Evolutionary conservation across 441 rosid genomes (phyloP), one percentile per base, ranked within the genome.

Genomic region (Lepidium campestre): DNA sequence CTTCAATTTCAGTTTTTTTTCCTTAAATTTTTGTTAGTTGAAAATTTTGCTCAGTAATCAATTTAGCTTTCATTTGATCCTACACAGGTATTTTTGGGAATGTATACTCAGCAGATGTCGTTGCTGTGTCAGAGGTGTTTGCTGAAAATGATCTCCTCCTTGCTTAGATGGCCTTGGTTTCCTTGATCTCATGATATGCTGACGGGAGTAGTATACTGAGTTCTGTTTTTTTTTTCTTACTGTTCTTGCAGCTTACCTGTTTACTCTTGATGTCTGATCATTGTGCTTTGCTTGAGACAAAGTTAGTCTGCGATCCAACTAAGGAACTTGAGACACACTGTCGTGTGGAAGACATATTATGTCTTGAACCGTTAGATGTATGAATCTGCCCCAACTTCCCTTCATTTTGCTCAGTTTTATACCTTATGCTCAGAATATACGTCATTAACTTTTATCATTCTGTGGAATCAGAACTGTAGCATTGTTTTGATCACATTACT

Each of bases 301-400:
- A 76, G 64, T 84, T 91, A 4, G 82, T 86, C 48, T 76, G 85
- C 83, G 86, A 80, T 66, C 78, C 92, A 1, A 89, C 89, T 66
- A 78, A 82, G 62, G 71, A 85, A 11, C 48, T 11, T 11, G 85
- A 82, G 20, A 74, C 80, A 5, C 72, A 71, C 65, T 62, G 90
- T 36, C 83, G 75, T 70, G 81, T 86, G 63, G 93, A 91, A 79
- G 68, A 76, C 37, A 89, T 91, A 71, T 71, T 93, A 74, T 86
- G 80, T 71, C 46, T 93, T 78, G 96, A 93, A 53, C 82, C 92
- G 52, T 70, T 91, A 67, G 96, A 93, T 67, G 99, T 93, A 82
- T 27, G 78, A n/a, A 34, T 32, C 42, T 36, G 49, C 29, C 55
- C 36, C 3, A n/a, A 29, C 7, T 6, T 0, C 54, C n/a, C 10